These are phyloP conservation scores for Nemania bipapillata DNA, from an alignment of 2,329 filamentous ascomycete genomes.

Conservation along the genomic window DNA sequence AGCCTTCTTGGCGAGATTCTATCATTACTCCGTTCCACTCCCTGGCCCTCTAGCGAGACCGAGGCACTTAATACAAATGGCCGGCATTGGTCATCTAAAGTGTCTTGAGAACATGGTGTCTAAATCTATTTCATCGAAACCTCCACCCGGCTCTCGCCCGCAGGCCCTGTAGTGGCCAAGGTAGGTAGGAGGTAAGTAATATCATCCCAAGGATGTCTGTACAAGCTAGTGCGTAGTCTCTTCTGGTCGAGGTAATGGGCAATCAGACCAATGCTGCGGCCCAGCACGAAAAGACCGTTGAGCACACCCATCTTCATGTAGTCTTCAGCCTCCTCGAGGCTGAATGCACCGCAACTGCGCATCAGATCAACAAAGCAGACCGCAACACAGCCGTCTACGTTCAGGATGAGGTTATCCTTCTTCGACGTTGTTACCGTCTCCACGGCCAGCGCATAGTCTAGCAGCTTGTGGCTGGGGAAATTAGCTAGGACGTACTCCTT, in stretches of 20 bases:
- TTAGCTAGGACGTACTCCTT: constrained; percentile 98
- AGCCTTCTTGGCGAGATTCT: constrained; percentile 40
- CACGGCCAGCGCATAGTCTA: constrained; percentile 97
- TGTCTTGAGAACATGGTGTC: constrained; percentile 45
- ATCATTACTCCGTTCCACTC: constrained; percentile 41
- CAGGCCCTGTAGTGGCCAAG: constrained; percentile 74
- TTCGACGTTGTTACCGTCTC: constrained; percentile 98
- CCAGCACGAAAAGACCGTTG: constrained; percentile 98
- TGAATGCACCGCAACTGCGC: constrained; percentile 98
- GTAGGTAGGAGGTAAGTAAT: constrained; percentile 93
- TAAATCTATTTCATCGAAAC: constrained; percentile 72
- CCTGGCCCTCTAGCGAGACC: constrained; percentile 26
- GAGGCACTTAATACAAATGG: constrained; percentile 38
- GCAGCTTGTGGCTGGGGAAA: constrained; percentile 97
- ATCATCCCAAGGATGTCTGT: constrained; percentile 99
- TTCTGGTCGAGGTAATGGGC: constrained; percentile 99
- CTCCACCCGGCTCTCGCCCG: constrained; percentile 89
- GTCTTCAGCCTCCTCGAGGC: constrained; percentile 94
- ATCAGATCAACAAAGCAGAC: constrained; percentile 98
- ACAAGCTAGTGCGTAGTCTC: constrained; percentile 96
- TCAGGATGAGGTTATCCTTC: constrained; percentile 99
- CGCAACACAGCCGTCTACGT: constrained; percentile 97
- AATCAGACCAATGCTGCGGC: constrained; percentile 97
- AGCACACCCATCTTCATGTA: constrained; percentile 99
- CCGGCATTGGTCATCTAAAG: constrained; percentile 33